These are phyloP conservation scores for Fusarium brachygibbosum DNA, from an alignment of 2,329 filamentous ascomycete genomes.

Conservation along the genomic window DNA sequence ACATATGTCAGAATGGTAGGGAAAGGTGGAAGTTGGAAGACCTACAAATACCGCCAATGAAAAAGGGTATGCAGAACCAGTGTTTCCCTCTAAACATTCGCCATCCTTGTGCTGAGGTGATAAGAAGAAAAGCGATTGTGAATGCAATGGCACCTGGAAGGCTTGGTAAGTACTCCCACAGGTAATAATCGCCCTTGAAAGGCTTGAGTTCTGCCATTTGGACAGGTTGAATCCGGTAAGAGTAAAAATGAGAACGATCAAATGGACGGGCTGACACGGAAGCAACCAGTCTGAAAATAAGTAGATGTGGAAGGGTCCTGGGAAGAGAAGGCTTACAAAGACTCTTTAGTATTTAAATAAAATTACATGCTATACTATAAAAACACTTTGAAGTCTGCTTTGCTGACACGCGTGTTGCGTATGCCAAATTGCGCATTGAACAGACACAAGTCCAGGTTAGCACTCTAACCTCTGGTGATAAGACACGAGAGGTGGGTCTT, in stretches of 20 bases:
- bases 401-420: constrained; percentile 41
- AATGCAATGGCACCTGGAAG: constrained; percentile 61
- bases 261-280: too few species aligned
- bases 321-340: too few species aligned
- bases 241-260: too few species aligned
- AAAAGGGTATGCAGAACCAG: constrained; percentile 64
- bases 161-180: constrained; percentile 57
- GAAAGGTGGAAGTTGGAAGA: accelerated
- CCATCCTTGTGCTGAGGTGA: constrained; percentile 58
- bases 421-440: not conserved
- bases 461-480: not conserved
- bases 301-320: too few species aligned
- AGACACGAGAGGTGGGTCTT: not conserved
- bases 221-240: too few species aligned
- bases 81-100: constrained; percentile 58
- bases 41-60: constrained; percentile 62
- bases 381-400: accelerated
- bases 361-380: accelerated
- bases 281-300: too few species aligned
- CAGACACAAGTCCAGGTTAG: not conserved
- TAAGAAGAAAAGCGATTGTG: constrained; percentile 57
- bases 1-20: not conserved
- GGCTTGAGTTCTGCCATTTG: constrained; percentile 23
- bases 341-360: not conserved
- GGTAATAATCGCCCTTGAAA: constrained; percentile 15